phyloP scores from a whole-genome alignment of 257 asterid genomes.

The Ajuga chamaepitys region DNA sequence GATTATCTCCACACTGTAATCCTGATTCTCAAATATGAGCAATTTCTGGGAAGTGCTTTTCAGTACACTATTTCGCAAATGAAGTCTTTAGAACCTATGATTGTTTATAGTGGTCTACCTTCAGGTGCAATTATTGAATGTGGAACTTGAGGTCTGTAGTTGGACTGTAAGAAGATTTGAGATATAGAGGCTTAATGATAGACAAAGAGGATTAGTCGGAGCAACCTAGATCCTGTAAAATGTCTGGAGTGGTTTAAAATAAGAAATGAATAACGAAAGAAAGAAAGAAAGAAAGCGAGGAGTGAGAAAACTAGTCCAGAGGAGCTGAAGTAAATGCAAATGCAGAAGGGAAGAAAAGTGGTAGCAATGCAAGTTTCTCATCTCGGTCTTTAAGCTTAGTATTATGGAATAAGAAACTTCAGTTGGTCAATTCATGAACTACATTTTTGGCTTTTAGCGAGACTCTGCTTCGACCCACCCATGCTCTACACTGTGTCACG shows the following conservation, averaged over 20 bases:
- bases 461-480: background rate
- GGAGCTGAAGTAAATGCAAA: background rate
- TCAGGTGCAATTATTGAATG: background rate
- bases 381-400: background rate
- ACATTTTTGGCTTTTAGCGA: background rate
- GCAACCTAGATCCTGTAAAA: background rate
- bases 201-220: background rate
- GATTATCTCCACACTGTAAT: slow-evolving; percentile 14
- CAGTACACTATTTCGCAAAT: background rate
- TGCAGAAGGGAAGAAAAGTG: background rate
- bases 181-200: background rate
- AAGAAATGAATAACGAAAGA: too few relatives aligned
- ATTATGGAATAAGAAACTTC: background rate
- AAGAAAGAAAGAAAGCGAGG: background rate
- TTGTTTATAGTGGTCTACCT: background rate
- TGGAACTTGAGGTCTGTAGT: background rate
- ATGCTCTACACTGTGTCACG: background rate
- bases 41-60: background rate
- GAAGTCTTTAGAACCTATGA: background rate
- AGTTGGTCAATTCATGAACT: background rate
- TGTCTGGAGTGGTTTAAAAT: too few relatives aligned
- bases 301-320: background rate
- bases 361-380: background rate
- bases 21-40: background rate
- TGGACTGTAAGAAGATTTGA: background rate